Conservation (phyloP, 2,329 filamentous ascomycete genomes). For the Claviceps pazoutovae region DNA sequence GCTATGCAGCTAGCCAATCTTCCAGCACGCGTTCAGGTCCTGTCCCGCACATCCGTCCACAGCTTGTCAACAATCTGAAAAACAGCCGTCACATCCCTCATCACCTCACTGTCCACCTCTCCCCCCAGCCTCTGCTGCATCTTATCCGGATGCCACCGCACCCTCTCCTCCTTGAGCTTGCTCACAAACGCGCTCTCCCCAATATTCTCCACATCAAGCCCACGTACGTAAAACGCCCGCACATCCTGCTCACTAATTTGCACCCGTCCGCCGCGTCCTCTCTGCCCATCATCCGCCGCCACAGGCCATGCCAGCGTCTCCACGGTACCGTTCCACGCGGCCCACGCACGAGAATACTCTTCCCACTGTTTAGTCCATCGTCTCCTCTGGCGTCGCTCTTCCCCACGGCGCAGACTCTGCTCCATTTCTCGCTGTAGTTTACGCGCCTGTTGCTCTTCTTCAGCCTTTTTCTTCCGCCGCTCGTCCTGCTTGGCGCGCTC, state of each 20-base stretch:
- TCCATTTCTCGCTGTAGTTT: conserved; percentile 53
- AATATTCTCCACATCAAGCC: conserved; percentile 27
- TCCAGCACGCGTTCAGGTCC: not conserved
- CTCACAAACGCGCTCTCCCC: conserved; percentile 32
- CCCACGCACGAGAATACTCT: conserved; percentile 52
- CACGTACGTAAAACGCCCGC: conserved; percentile 51
- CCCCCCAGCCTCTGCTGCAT: conserved; percentile 78
- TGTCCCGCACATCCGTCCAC: conserved; percentile 48
- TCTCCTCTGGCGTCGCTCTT: conserved; percentile 43
- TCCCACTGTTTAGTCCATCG: conserved; percentile 48
- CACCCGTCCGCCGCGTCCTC: conserved; percentile 13
- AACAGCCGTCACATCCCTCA: conserved; percentile 72
- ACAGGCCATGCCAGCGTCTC: conserved; percentile 59
- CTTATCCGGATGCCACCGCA: conserved; percentile 97
- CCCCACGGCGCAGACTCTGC: conserved; percentile 50
- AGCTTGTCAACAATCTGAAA: conserved; percentile 82
- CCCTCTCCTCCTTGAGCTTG: conserved; percentile 65
- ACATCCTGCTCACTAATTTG: conserved; percentile 46
- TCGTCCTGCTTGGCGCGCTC: conserved; percentile 52
- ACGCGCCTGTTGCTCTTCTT: conserved; percentile 34
- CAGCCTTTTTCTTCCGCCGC: conserved; percentile 34
- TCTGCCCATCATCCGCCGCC: conserved; percentile 34
- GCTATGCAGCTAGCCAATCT: too few relatives aligned
- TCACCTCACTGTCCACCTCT: conserved; percentile 53
- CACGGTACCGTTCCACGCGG: conserved; percentile 29